Conservation (phyloP, 768 basidiomycete species). For the Mrakia hoshinonis region DNA sequence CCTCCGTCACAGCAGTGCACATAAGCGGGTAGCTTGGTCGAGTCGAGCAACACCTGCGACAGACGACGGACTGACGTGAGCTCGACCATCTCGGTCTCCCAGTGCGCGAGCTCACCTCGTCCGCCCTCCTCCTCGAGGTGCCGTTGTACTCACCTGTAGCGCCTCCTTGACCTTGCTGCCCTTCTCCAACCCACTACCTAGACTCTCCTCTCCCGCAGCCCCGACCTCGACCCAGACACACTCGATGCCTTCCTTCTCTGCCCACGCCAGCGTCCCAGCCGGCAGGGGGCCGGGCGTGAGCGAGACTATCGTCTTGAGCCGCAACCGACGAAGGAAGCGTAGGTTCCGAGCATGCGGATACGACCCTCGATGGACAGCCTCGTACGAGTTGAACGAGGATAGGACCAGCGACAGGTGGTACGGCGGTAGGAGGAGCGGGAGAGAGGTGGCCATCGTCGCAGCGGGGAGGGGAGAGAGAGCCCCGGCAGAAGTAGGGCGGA, state of each 20-base stretch:
- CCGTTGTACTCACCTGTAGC: background rate
- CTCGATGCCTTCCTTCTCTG: background rate
- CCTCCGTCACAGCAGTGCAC: slow-evolving; percentile 14
- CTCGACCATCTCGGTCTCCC: background rate
- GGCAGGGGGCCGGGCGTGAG: slow-evolving; percentile 1
- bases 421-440: background rate
- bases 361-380: background rate
- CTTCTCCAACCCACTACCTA: slow-evolving; percentile 3
- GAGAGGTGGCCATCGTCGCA: background rate
- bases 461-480: too few relatives aligned
- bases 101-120: background rate
- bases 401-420: slow-evolving; percentile 1
- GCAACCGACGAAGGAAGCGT: slow-evolving; percentile 6
- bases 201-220: slow-evolving; percentile 5
- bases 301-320: slow-evolving; percentile 8
- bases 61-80: background rate
- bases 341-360: slow-evolving; percentile 5
- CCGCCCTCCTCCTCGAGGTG: background rate
- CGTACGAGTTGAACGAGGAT: background rate
- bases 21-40: slow-evolving; percentile 1
- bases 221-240: slow-evolving; percentile 8
- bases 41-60: background rate
- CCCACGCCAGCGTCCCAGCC: background rate
- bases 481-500: too few relatives aligned
- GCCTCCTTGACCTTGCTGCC: slow-evolving; percentile 9